Conservation (phyloP, 2,329 filamentous ascomycete genomes). For the Penicillium sp. region DNA sequence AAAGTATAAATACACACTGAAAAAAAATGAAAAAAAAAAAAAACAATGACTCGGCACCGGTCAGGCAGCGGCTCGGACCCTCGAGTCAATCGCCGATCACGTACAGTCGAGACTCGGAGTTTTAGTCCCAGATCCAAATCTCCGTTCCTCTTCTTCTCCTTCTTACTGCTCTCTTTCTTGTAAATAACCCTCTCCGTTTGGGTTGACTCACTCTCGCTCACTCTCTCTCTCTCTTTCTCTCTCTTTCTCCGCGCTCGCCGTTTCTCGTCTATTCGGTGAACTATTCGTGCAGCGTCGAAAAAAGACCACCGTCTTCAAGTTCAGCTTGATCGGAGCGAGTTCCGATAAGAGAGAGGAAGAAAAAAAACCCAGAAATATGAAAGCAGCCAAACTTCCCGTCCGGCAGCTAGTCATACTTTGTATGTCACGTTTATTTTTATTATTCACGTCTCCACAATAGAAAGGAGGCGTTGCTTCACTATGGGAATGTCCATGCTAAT, state of each 20-base stretch:
- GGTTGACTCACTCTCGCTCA: neutral
- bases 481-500: neutral
- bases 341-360: too few relatives aligned
- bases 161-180: neutral
- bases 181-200: neutral
- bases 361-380: neutral
- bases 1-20: too few relatives aligned
- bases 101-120: too few relatives aligned
- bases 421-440: slow-evolving; percentile 37
- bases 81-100: neutral
- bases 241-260: neutral
- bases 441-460: too few relatives aligned
- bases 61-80: slow-evolving; percentile 3
- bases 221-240: neutral
- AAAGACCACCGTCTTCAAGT: too few relatives aligned
- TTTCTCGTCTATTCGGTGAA: neutral
- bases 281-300: neutral
- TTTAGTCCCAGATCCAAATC: too few relatives aligned
- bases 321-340: too few relatives aligned
- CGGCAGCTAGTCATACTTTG: slow-evolving; percentile 73
- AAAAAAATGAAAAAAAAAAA: neutral
- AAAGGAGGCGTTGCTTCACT: neutral
- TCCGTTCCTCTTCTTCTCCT: too few relatives aligned
- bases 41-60: neutral
- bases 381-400: slow-evolving; percentile 60